Base-by-base conservation (phyloP, 2,329 filamentous ascomycete genomes). In the Fusarium longipes region DNA sequence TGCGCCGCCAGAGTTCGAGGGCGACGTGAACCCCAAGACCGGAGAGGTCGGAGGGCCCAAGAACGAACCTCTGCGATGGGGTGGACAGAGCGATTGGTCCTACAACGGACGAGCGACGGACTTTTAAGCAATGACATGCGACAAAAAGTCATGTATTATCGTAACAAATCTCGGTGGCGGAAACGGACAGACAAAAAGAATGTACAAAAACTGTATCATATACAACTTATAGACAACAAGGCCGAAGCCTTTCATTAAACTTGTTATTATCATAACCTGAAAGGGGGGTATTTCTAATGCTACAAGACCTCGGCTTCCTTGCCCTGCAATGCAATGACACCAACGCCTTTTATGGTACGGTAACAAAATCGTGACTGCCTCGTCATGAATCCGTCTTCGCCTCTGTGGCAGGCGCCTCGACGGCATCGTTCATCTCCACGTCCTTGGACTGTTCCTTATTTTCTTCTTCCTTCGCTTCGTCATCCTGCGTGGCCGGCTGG, bases 11-110 rank as follows among this genome's bases (percentile, higher is more conserved):
- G 95, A 98, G 81, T 99, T 99, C 73, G 89, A 95, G 70, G 96
- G 96, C 59, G 94, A 98, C 53, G 85, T 84, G 55, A 98, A 99
- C 78, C 96, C 96, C 4, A 91, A 90, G 83, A 99, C 96, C 2
- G 96, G 96, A 24, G 96, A 99, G 84, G 88, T 97, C 12, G 96
- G 96, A 8, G 96, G 96, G 1, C 96, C 96, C 8, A 99, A 98
- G 88, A 98, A 97, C 76, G 95, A 99, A 80, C 96, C 96, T 50
- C 76, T 98, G 76, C 83, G 94, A 72, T 97, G 95, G 95, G 93
- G 93, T 1, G 82, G 85, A 18, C 77, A 74, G 0, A 90, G 92
- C 1, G 88, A 90, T 73, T 99, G 94, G 91, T 97, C 93, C 77
- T 99, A 92, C 79, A 97, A 97, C 78, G 96, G 96, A 44, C 84